These are phyloP conservation scores for Myxozyma udenii DNA, from an alignment of 805 yeast species.

Conservation along the genomic window DNA sequence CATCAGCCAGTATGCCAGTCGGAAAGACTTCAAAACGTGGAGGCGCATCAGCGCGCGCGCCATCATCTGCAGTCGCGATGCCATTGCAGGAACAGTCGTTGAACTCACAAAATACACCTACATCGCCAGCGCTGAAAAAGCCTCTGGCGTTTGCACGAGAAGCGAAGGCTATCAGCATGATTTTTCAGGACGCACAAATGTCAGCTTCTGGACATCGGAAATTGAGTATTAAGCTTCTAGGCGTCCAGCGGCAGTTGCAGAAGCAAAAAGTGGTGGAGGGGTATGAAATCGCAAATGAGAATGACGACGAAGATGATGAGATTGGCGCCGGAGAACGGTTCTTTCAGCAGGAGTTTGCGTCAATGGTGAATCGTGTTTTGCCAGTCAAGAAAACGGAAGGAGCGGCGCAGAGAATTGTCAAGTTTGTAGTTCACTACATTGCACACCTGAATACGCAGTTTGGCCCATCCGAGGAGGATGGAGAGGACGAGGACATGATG, in stretches of 20 bases:
- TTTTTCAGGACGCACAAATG: slow-evolving; percentile 76
- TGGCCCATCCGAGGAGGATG: slow-evolving; percentile 25
- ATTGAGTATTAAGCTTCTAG: slow-evolving; percentile 56
- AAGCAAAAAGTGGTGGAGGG: slow-evolving; percentile 51
- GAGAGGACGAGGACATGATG: slow-evolving; percentile 22
- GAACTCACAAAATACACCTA: background rate
- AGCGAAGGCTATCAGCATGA: slow-evolving; percentile 44
- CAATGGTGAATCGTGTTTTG: slow-evolving; percentile 60
- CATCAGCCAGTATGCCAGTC: no score
- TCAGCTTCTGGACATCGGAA: slow-evolving; percentile 74
- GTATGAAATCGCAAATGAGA: no score
- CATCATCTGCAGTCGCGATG: background rate
- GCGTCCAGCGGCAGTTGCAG: slow-evolving; percentile 46
- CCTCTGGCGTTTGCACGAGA: background rate
- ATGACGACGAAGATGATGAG: slow-evolving; percentile 41
- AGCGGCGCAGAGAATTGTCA: slow-evolving; percentile 73
- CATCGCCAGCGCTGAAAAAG: background rate
- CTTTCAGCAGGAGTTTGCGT: slow-evolving; percentile 60
- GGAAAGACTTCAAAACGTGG: no score
- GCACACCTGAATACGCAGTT: slow-evolving; percentile 42
- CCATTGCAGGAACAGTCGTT: background rate
- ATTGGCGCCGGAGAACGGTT: background rate
- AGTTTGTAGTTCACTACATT: slow-evolving; percentile 60
- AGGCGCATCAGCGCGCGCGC: no score
- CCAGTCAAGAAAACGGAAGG: slow-evolving; percentile 65